Percentiles rank a stretch among this genome's conserved stretches.
Conservation (phyloP, 306 rosid genomes). For the Potentilla sterilis region DNA sequence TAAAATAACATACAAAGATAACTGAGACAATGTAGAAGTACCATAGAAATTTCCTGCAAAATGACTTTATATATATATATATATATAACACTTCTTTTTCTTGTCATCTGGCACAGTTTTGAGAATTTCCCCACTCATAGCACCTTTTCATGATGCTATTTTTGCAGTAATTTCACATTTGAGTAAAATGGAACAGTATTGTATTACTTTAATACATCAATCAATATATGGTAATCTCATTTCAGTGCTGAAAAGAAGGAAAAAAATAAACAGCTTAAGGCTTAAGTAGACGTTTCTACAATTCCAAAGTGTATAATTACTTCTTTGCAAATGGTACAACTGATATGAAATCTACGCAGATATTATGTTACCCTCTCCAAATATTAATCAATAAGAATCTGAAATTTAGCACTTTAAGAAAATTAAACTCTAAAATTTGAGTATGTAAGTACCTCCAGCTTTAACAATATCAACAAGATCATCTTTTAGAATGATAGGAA, state of each 20-base stretch:
- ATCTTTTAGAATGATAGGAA: constrained; percentile 77
- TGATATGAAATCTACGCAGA: background rate
- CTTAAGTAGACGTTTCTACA: background rate
- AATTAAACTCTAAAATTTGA: constrained; percentile 6
- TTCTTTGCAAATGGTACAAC: background rate
- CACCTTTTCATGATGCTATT: too few species aligned
- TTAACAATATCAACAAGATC: constrained; percentile 91
- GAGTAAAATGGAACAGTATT: background rate
- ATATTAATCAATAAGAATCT: background rate
- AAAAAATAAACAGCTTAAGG: background rate
- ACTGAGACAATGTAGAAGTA: background rate
- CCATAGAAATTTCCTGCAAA: background rate
- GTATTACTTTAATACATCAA: background rate
- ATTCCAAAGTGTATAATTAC: background rate
- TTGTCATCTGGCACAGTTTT: background rate
- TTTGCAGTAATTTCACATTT: background rate
- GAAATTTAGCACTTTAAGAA: too few species aligned
- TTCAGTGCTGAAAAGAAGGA: too few species aligned
- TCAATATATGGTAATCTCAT: background rate
- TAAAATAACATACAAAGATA: background rate
- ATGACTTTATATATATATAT: too few species aligned
- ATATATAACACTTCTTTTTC: too few species aligned
- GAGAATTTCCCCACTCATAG: background rate
- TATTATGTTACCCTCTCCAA: background rate
- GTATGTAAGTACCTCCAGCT: constrained; percentile 83